Evolutionary conservation across 805 yeast species (phyloP), one percentile per base, ranked within the genome.

Genomic region (Debaryomyces castellii): DNA sequence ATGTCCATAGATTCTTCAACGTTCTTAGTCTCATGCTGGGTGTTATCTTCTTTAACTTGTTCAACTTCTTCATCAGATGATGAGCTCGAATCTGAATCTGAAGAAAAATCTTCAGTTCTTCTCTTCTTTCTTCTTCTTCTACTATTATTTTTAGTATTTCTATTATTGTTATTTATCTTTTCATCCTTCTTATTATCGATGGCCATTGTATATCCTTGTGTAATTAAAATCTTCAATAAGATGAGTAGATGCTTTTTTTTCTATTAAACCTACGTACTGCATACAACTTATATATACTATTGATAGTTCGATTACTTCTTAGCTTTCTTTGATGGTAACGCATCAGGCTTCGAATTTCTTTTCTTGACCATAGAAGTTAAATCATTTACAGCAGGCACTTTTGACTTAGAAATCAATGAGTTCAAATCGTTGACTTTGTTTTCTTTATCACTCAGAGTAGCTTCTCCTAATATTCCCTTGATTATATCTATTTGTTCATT

Each of bases 21-120:
- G 3, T 51, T 33, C 16, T 39, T 28, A 6, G 23, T 51, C 22
- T 53, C 51, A 39, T 10, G 12, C 8, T 25, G 12, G 4, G 39
- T 34, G n/a, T n/a, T n/a, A 44, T 39, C 38, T 43, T 18, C 52
- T 39, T 25, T 48, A 49, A 30, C 41, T n/a, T 37, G 44, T 39
- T 56, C 55, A 57, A 27, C 48, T 16, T 51, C 53, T 10, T 45
- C 55, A 9, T 65, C 71, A 12, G 62, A 52, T 12, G 52, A 48
- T 4, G 45, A 43, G 4, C 66, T 58, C 1, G 77, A 76, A 30
- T 70, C 74, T 1, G 81, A 74, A 36, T 72, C 72, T 14, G 78
- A 76, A 0, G 87, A 83, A 24, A 82, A 80, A 52, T 83, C 89
- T 42, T 84, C 89, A 0, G 92, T 85, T 82, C 91, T 85, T 80